Conservation (phyloP, 345 rosid genomes). For the Trapa incisa region DNA sequence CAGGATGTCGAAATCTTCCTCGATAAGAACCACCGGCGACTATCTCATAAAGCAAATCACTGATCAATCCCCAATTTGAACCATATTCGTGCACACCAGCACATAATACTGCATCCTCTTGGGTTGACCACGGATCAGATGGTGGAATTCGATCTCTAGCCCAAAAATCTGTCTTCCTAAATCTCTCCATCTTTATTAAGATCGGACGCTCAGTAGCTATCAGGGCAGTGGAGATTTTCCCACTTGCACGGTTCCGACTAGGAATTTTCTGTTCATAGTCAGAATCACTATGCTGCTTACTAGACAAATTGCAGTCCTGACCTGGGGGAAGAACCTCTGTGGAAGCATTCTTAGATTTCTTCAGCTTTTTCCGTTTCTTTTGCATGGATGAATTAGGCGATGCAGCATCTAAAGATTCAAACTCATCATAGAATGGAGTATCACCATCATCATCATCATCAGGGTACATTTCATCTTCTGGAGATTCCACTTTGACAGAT, state of each 20-base stretch:
- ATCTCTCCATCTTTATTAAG: constrained; percentile 78
- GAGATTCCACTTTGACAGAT: constrained; percentile 37
- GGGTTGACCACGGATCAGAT: constrained; percentile 89
- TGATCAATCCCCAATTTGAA: constrained; percentile 74
- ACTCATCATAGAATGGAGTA: constrained; percentile 21
- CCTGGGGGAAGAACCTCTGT: constrained; percentile 23
- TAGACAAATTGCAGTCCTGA: constrained; percentile 26
- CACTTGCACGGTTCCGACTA: constrained; percentile 59
- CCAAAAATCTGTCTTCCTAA: constrained; percentile 85
- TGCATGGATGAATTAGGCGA: constrained; percentile 31
- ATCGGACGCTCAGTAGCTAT: constrained; percentile 79
- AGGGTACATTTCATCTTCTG: constrained; percentile 25
- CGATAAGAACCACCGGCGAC: constrained; percentile 88
- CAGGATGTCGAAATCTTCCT: constrained; percentile 91
- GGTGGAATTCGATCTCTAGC: constrained; percentile 85
- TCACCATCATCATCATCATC: background rate
- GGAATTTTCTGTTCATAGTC: constrained; percentile 56
- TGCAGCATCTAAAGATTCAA: constrained; percentile 33
- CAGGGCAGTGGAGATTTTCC: constrained; percentile 62
- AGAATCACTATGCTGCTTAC: constrained; percentile 33
- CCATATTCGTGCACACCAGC: constrained; percentile 99
- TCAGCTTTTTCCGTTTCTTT: constrained; percentile 71
- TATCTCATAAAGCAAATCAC: constrained; percentile 75
- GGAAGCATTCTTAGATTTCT: constrained; percentile 47
- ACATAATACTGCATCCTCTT: constrained; percentile 96